Evolutionary conservation across 192 early-diverging fungal genomes (phyloP), one percentile per base, ranked within the genome.

Genomic region (Pilaira anomala): DNA sequence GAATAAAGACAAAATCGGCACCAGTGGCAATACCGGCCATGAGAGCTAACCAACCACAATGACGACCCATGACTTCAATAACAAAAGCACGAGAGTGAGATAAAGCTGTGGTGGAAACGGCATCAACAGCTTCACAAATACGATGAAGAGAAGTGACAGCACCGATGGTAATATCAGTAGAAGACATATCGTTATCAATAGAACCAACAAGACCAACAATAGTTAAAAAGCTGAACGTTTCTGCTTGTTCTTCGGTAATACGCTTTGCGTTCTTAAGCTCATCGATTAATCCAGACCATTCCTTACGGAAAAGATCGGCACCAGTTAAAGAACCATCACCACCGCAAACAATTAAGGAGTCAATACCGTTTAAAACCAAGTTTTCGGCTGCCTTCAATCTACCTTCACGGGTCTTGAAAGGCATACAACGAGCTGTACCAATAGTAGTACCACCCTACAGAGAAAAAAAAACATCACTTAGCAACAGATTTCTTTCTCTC

Each of bases 281-380:
- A 41, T 79, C 84, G 1, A 93, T 72, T 30, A 96, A 81, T 7
- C 84, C 86, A 39, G 86, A 79, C 96, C 96, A 98, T 76, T 98
- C 96, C 13, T 85, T 76, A 19, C 96, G 82, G 71, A 98, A 85
- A 46, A 83, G 71, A 73, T 98, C 93, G 0, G 96, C 96, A 54
- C 96, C 96, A 2, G 96, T 98, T 61, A 98, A 82, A 7, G 93
- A 95, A 8, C 96, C 96, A 66, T 98, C 96, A 63, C 96, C 96
- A 59, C 96, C 96, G 78, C 92, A 91, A 6, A 98, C 92, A 69
- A 98, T 82, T 48, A 98, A 76, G 18, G 96, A 89, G 63, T 98
- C 95, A 56, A 98, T 98, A 19, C 94, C 95, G 62, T 89, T 84
- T 60, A 83, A 85, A 63, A 98, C 86, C 73, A 98, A 77, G 58